Base-by-base conservation (phyloP, 106 monocot species). In the Acanthochlamys bracteata region DNA sequence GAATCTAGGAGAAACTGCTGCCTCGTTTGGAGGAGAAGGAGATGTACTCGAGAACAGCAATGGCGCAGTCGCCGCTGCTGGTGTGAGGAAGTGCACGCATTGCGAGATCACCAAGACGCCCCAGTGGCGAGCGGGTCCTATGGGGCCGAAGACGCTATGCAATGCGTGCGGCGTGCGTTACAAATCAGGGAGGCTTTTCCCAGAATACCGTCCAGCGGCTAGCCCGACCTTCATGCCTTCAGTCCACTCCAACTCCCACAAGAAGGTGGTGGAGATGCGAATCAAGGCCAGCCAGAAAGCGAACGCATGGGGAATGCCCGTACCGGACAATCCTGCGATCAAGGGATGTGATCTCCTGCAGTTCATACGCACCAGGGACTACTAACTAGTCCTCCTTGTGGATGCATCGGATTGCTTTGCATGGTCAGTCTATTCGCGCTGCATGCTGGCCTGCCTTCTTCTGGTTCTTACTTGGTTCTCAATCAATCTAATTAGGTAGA, bases 241-340 rank as follows among this genome's bases (percentile, higher is more conserved):
- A 9, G 27, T 77, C 53, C 92, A 93, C 75, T 93, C 92, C 56
- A 93, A 93, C 53, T 93, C 92, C 6, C 92, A 93, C 57, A 93
- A 88, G 82, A 93, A 85, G 88, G 92, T 93, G 24, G 88, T 93
- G 4, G 88, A 93, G 79, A 93, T 93, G 84, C 66, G 92, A 20
- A 73, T 69, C 53, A 81, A 77, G 55, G 59, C 71, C 8, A 66
- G 24, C 56, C 59, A 71, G 52, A 66, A 60, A 33, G 24, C 20
- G 13, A 26, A 66, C 24, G 39, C n/a, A 17, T 17, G 39, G 39
- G 43, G 54, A 7, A 14, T 39, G 55, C 43, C 67, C 4, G 42
- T 24, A 52, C 59, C 71, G 0, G 68, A 63, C 15, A 51, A 19
- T 16, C 54, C 64, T 17, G 72, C 72, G 3, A 47, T 59, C 62